phyloP scores from a whole-genome alignment of 148 eudicot species.

The Salicornia ramosissima region DNA sequence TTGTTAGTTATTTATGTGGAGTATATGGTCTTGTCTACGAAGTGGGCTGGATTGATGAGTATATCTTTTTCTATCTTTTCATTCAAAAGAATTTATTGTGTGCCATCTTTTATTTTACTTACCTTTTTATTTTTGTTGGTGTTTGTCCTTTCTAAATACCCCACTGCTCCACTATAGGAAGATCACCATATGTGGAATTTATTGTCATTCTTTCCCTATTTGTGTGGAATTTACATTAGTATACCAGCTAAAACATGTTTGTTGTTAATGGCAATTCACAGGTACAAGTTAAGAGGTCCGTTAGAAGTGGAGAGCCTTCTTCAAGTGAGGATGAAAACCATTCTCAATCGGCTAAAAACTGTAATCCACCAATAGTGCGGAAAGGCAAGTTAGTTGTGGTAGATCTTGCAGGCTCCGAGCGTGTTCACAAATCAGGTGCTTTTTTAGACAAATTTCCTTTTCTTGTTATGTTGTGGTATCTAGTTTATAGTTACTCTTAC shows the following conservation, averaged over 20 bases:
- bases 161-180: no score
- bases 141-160: no score
- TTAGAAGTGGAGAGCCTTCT: slow-evolving; percentile 58
- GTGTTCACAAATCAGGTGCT: slow-evolving; percentile 91
- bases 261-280: slow-evolving; percentile 23
- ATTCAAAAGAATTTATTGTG: not conserved
- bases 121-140: no score
- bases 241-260: not conserved
- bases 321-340: slow-evolving; percentile 54
- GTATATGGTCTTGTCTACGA: no score
- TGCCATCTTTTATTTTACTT: not conserved
- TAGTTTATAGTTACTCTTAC: not conserved
- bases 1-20: no score
- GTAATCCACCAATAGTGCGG: slow-evolving; percentile 68
- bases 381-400: slow-evolving; percentile 93
- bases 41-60: not conserved
- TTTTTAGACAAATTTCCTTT: slow-evolving; percentile 2
- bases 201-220: not conserved
- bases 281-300: slow-evolving; percentile 85
- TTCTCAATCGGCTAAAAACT: slow-evolving; percentile 47
- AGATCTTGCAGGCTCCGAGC: slow-evolving; percentile 99
- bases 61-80: not conserved
- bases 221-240: not conserved
- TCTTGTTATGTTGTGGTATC: slow-evolving; percentile 1
- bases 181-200: not conserved